Evolutionary conservation across 768 basidiomycete genomes (phyloP).

Genomic region (Calocera viscosa): DNA sequence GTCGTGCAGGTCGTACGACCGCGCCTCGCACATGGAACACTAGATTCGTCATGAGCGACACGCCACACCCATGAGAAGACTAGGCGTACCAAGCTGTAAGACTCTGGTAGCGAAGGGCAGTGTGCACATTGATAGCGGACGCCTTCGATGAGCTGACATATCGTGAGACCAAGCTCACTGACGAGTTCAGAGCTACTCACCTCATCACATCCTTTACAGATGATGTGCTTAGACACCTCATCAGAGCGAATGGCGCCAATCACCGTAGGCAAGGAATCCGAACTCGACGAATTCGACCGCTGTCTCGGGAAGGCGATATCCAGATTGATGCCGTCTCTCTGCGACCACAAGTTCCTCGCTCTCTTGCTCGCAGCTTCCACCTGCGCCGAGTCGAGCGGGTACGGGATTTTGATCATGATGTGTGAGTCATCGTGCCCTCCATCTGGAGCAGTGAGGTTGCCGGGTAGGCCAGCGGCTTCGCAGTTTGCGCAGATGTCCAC

Average conservation of each 20-base stretch:
- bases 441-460: constrained; percentile 63
- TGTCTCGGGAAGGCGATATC: constrained; percentile 9
- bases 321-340: constrained; percentile 56
- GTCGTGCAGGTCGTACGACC: constrained; percentile 69
- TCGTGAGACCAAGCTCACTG: background rate
- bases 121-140: constrained; percentile 80
- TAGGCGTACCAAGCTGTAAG: constrained; percentile 55
- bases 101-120: constrained; percentile 60
- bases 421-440: constrained; percentile 75
- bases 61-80: constrained; percentile 19
- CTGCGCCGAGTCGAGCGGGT: constrained; percentile 60
- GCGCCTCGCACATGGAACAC: constrained; percentile 70
- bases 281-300: background rate
- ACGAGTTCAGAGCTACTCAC: constrained; percentile 29
- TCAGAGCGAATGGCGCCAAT: background rate
- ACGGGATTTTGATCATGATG: constrained; percentile 93
- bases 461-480: constrained; percentile 74
- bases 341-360: constrained; percentile 64
- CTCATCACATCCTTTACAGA: constrained; percentile 49
- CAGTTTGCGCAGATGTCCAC: constrained; percentile 81
- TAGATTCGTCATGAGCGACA: constrained; percentile 24
- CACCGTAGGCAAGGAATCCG: background rate
- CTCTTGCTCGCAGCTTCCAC: constrained; percentile 63
- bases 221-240: constrained; percentile 35
- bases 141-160: constrained; percentile 54